Evolutionary conservation across 1,284 basidiomycete species (phyloP), one percentile per base, ranked within the genome.

Genomic region (Trametes sp.): DNA sequence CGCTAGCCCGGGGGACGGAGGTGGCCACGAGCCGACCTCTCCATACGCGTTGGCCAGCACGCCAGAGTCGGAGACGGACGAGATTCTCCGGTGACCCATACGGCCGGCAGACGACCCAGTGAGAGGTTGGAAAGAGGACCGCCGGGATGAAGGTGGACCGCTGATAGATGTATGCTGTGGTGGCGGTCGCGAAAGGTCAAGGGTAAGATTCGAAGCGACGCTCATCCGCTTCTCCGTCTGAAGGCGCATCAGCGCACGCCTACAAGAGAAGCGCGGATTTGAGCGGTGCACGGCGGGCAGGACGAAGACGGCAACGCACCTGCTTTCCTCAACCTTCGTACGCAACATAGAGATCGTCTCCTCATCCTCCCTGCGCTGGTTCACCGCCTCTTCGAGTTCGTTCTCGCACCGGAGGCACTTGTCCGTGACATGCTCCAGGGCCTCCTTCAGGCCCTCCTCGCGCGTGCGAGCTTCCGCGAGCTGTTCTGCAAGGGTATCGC

Each of bases 321-420:
- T 83, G 76, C 93, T 94, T 75, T 95, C 92, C 71, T 97, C 95
- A n/a, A 97, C 92, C 74, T 95, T 96, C 21, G 87, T 84, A 33
- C 95, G 84, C 44, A 98, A 80, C 74, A 94, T 81, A 11, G 84
- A 80, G 41, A 97, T 94, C 52, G 89, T 89, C 68, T 94, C 90
- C 70, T 94, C 92, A 50, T 95, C 93, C 48, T 92, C 90, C 67
- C 85, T 85, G 54, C 84, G 83, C 76, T 88, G 88, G 71, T 76
- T 80, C 62, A 77, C 81, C 50, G 91, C 84, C 23, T 81, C 80
- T 54, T 82, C 80, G 14, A 94, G 80, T 62, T 89, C 85, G 45
- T 82, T 81, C 69, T 93, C 87, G 46, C 88, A 79, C 2, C 76
- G 76, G 36, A 84, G 81, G 26, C 85, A 87, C 74, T 86, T 87